These are phyloP conservation scores for Rhodotorula sp. DNA, from an alignment of 1,284 basidiomycete genomes.

Conservation along the genomic window DNA sequence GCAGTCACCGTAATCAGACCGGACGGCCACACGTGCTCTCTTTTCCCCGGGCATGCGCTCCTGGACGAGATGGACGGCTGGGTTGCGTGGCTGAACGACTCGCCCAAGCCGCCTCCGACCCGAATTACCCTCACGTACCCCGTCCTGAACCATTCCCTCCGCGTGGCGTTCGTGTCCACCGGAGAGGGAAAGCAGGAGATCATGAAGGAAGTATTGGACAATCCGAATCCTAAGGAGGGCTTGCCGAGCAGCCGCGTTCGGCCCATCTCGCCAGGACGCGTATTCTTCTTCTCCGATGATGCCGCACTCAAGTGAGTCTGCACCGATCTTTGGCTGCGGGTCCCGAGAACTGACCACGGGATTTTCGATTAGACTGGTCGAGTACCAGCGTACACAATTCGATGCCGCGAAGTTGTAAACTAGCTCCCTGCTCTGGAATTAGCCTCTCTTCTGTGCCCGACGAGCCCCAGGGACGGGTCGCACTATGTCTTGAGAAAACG, in stretches of 20 bases:
- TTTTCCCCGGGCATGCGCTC: conserved; percentile 88
- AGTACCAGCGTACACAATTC: conserved; percentile 53
- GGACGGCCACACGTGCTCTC: conserved; percentile 93
- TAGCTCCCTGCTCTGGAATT: not conserved
- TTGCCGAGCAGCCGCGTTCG: conserved; percentile 79
- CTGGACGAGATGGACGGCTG: conserved; percentile 82
- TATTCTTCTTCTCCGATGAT: conserved; percentile 89
- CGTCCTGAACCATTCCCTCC: conserved; percentile 83
- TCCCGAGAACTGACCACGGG: not conserved
- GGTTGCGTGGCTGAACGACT: conserved; percentile 90
- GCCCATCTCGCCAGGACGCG: conserved; percentile 73
- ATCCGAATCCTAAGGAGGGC: conserved; percentile 63
- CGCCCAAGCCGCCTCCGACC: conserved; percentile 86
- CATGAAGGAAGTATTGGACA: conserved; percentile 71
- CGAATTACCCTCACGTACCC: conserved; percentile 88
- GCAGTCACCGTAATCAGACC: conserved; percentile 14
- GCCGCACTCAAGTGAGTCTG: conserved; percentile 56
- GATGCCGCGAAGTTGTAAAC: conserved; percentile 35
- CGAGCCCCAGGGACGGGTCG: not conserved
- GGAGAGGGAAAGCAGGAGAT: conserved; percentile 82
- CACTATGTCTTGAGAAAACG: no score
- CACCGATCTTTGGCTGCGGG: not conserved
- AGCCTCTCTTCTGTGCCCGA: not conserved
- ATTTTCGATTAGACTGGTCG: conserved; percentile 51
- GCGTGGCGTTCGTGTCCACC: conserved; percentile 73